These are phyloP conservation scores for Phytophthora hybrid DNA, from an alignment of 352 stramenopile species.

Conservation along the genomic window DNA sequence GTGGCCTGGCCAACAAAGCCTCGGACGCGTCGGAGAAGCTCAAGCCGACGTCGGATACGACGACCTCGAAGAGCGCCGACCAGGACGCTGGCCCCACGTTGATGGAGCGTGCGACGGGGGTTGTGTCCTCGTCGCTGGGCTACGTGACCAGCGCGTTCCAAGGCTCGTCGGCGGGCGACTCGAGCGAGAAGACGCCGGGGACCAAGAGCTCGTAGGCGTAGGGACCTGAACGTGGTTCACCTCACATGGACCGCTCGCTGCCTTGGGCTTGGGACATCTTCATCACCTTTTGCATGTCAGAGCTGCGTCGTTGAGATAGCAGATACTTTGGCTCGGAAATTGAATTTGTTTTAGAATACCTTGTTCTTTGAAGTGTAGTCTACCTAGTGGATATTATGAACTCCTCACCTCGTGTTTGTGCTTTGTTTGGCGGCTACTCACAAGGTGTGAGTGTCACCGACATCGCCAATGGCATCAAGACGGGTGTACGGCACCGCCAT, in stretches of 20 bases:
- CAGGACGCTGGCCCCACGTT: constrained; percentile 33
- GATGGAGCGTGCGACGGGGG: constrained; percentile 31
- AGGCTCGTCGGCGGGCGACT: neutral
- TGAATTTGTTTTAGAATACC: neutral
- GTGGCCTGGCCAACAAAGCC: constrained; percentile 20
- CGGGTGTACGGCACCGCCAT: no score
- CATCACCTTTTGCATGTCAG: no score
- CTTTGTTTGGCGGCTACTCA: no score
- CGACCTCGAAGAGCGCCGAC: constrained; percentile 15
- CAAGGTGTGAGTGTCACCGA: no score
- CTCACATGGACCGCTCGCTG: constrained; percentile 12
- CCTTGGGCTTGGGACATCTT: no score
- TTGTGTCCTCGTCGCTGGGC: constrained; percentile 24
- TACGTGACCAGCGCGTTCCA: constrained; percentile 29
- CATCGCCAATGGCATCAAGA: no score
- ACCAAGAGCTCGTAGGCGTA: constrained; percentile 22
- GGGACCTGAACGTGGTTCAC: neutral
- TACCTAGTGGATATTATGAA: no score
- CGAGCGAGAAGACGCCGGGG: constrained; percentile 7
- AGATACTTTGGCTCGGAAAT: no score
- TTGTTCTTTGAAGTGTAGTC: no score
- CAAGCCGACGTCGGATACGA: constrained; percentile 19
- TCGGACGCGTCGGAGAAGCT: constrained; percentile 31
- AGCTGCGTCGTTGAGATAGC: no score
- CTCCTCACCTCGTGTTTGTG: no score